phyloP scores from a whole-genome alignment of 148 eudicot genomes.

The Rheum nobile region DNA sequence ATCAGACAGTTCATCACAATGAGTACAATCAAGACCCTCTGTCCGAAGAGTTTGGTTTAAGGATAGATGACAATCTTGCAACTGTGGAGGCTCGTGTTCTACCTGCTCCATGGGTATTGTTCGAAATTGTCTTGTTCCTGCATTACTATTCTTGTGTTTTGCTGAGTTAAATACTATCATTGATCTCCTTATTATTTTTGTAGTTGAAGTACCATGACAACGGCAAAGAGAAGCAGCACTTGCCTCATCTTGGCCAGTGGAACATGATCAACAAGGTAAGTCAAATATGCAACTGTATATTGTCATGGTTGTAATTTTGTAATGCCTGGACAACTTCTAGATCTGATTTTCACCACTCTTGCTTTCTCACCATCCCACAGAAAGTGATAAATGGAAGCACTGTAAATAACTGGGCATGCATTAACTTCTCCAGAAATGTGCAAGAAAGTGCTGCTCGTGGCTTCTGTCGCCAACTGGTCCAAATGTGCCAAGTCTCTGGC shows the following conservation, averaged over 20 bases:
- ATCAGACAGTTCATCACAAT: constrained; percentile 54
- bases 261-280: constrained; percentile 73
- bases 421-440: constrained; percentile 64
- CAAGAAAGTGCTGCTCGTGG: constrained; percentile 57
- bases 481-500: constrained; percentile 69
- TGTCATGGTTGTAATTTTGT: background rate
- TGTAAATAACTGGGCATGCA: constrained; percentile 62
- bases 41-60: constrained; percentile 62
- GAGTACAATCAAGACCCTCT: constrained; percentile 54
- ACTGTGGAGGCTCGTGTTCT: constrained; percentile 71
- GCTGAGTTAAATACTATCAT: background rate
- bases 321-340: background rate
- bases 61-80: constrained; percentile 48
- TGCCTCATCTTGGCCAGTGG: constrained; percentile 82
- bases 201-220: constrained; percentile 60
- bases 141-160: background rate
- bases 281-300: background rate
- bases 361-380: constrained; percentile 19
- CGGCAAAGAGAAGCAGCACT: constrained; percentile 55
- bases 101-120: constrained; percentile 66
- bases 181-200: constrained; percentile 5
- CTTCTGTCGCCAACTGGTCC: constrained; percentile 62
- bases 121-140: background rate
- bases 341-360: background rate
- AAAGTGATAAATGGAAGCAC: constrained; percentile 74